Evolutionary conservation across 2,329 filamentous ascomycete species (phyloP), one percentile per base, ranked within the genome.

Genomic region (Akanthomyces muscarius): DNA sequence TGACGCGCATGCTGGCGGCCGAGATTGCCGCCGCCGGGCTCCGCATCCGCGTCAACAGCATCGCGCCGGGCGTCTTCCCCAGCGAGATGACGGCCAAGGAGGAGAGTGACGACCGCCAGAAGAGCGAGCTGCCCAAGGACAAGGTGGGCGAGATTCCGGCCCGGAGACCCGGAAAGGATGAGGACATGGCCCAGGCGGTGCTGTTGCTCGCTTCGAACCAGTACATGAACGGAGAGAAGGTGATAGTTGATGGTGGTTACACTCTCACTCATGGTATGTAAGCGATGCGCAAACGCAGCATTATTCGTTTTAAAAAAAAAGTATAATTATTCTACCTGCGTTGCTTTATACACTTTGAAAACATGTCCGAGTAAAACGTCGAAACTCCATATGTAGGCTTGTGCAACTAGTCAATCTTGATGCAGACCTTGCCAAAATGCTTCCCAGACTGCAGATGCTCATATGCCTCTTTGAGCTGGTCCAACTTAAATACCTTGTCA

Each of bases 121-220:
- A 89, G 75, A 81, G 88, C 68, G 76, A 84, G 62, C 79, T 86
- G 38, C 81, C 81, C 42, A 79, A 80, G 68, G 81, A 84, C 18
- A 79, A 80, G 61, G 89, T 87, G 68, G 76, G 77, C 0, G 85
- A 86, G 13, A 84, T 91, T 50, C 89, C 89, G 0, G 76, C 90
- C 18, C 81, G 80, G 0, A 77, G 89, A 16, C 89, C 91, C 54
- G 89, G 89, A 3, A 85, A 80, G 47, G 86, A 88, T 7, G 80
- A 90, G 71, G 89, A 92, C 71, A 87, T 92, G 69, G 88, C 89
- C 0, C 85, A 85, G 8, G 78, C 87, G 0, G 87, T 89, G 69
- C 75, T 92, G 59, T 91, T 77, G 65, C 71, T 75, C 52, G 77
- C 75, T 4, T 69, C 67, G 3, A 80, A 80, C 59, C 78, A 80